Evolutionary conservation across 345 rosid species (phyloP).

Genomic region (Pugionium dolabratum): DNA sequence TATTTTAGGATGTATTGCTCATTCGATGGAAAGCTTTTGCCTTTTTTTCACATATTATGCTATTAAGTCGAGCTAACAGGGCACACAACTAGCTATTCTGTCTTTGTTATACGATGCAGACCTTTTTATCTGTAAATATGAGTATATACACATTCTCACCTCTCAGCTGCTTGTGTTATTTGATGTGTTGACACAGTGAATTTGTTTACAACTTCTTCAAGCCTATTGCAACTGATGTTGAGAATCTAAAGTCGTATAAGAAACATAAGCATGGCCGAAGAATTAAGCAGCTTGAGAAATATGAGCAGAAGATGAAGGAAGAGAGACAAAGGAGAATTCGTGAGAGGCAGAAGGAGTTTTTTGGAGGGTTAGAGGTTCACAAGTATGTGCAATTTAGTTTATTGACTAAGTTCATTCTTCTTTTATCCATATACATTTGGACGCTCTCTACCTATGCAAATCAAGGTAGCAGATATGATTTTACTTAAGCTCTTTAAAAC

Average conservation of each 20-base stretch:
- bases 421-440: slow-evolving; percentile 10
- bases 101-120: not conserved
- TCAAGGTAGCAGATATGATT: slow-evolving; percentile 2
- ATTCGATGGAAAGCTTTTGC: not conserved
- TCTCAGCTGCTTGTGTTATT: slow-evolving; percentile 19
- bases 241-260: slow-evolving; percentile 70
- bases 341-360: slow-evolving; percentile 95
- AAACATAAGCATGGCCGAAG: slow-evolving; percentile 94
- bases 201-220: slow-evolving; percentile 77
- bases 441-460: not conserved
- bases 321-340: slow-evolving; percentile 91
- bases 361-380: slow-evolving; percentile 85
- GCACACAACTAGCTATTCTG: not conserved
- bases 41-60: not conserved
- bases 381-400: slow-evolving; percentile 50
- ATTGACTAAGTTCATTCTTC: slow-evolving; percentile 3
- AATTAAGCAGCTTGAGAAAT: slow-evolving; percentile 77
- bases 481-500: slow-evolving; percentile 14
- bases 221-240: slow-evolving; percentile 72
- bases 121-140: slow-evolving; percentile 1
- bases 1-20: not conserved
- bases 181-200: slow-evolving; percentile 53
- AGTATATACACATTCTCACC: not conserved
- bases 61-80: not conserved
- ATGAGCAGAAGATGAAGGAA: slow-evolving; percentile 92